Conservation (phyloP, 176 grass and related monocot species). For the Areca catechu region DNA sequence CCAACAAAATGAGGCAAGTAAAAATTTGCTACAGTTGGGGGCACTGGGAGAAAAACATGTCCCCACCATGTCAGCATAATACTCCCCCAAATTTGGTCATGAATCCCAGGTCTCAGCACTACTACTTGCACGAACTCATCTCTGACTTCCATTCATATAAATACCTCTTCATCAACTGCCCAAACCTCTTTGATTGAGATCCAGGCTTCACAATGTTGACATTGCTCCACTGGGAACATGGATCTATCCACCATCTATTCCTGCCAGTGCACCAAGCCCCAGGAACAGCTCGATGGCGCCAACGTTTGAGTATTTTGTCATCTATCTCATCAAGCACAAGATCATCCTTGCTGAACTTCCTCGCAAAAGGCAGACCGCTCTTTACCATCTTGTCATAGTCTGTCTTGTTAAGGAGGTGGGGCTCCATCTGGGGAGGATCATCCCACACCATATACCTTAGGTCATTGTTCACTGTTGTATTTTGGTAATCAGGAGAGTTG, state of each 20-base stretch:
- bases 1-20: too few species aligned
- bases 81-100: too few species aligned
- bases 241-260: constrained; percentile 9
- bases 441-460: constrained; percentile 19
- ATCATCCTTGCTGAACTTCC: constrained; percentile 31
- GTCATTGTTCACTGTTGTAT: constrained; percentile 39
- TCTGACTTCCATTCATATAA: too few species aligned
- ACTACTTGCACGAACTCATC: too few species aligned
- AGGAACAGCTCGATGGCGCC: constrained; percentile 27
- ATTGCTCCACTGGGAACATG: constrained; percentile 31
- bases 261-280: constrained; percentile 36
- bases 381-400: constrained; percentile 28
- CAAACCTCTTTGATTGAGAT: background rate
- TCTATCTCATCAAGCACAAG: constrained; percentile 48
- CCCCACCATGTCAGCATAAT: too few species aligned
- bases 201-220: background rate
- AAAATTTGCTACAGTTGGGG: too few species aligned
- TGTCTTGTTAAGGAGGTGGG: constrained; percentile 6
- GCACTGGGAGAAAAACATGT: too few species aligned
- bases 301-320: constrained; percentile 29
- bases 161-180: background rate
- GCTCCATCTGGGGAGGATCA: background rate
- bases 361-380: constrained; percentile 42
- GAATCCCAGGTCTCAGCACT: too few species aligned
- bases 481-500: constrained; percentile 40